phyloP scores from a whole-genome alignment of 495 filamentous ascomycete genomes.

The Daldinia grandis region DNA sequence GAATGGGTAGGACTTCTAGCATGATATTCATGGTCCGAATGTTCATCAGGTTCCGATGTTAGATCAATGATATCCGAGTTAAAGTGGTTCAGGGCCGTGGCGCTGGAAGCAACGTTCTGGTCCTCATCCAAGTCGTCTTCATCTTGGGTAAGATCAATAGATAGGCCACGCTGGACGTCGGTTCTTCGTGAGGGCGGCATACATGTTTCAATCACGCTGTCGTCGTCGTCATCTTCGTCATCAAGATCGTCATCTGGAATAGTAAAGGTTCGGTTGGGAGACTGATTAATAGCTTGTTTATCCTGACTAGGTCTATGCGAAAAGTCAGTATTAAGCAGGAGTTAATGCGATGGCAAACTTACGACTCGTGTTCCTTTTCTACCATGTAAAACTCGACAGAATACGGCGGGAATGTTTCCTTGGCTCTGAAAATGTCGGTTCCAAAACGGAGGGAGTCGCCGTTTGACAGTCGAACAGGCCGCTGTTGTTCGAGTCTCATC shows the following conservation, averaged over 20 bases:
- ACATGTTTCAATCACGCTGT: slow-evolving; percentile 32
- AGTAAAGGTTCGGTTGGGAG: slow-evolving; percentile 49
- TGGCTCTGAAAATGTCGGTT: slow-evolving; percentile 52
- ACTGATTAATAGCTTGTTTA: neutral
- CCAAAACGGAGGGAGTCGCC: slow-evolving; percentile 60
- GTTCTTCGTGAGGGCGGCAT: slow-evolving; percentile 17
- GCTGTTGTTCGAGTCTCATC: slow-evolving; percentile 19
- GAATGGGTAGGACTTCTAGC: neutral
- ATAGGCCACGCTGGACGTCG: slow-evolving; percentile 21
- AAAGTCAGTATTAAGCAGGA: neutral
- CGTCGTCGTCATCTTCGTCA: slow-evolving; percentile 58
- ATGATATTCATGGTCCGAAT: slow-evolving; percentile 8
- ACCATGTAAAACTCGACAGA: slow-evolving; percentile 37
- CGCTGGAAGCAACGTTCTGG: slow-evolving; percentile 6
- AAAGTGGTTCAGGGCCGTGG: slow-evolving; percentile 19
- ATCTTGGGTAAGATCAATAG: slow-evolving; percentile 41
- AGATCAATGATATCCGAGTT: slow-evolving; percentile 47
- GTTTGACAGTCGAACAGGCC: slow-evolving; percentile 32
- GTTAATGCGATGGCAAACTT: neutral
- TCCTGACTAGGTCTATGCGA: neutral
- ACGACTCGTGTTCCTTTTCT: slow-evolving; percentile 6
- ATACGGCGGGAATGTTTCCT: slow-evolving; percentile 52
- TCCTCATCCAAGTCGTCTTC: slow-evolving; percentile 41
- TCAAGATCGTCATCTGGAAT: slow-evolving; percentile 54
- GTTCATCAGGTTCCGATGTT: slow-evolving; percentile 43